phyloP scores from a whole-genome alignment of 2,329 filamentous ascomycete genomes.

The Colletotrichum sp. region DNA sequence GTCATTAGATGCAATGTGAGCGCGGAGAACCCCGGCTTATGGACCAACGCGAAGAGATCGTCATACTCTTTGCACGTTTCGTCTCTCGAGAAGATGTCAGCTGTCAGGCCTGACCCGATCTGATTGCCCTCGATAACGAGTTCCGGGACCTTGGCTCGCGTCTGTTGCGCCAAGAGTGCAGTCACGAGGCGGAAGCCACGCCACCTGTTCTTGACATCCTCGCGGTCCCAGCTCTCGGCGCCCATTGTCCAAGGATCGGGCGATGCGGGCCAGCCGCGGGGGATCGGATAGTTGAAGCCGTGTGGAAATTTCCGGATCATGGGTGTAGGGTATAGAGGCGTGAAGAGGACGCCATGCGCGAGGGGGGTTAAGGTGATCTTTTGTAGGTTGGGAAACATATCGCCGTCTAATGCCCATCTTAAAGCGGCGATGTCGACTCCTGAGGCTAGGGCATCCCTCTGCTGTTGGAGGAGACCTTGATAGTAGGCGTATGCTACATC shows the following conservation, averaged over 20 bases:
- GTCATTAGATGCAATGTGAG: conserved; percentile 30
- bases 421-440: conserved; percentile 34
- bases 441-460: not conserved
- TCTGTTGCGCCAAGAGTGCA: conserved; percentile 26
- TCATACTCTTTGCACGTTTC: conserved; percentile 28
- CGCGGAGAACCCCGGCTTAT: conserved; percentile 28
- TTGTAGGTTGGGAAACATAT: conserved; percentile 36
- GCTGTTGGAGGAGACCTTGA: not conserved
- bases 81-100: conserved; percentile 29
- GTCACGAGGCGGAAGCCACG: conserved; percentile 36
- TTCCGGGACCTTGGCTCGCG: conserved; percentile 30
- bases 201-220: conserved; percentile 27
- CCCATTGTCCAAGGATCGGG: not conserved
- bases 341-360: conserved; percentile 37
- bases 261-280: conserved; percentile 32
- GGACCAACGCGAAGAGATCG: conserved; percentile 26
- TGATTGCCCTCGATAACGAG: conserved; percentile 35
- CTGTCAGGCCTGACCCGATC: conserved; percentile 34
- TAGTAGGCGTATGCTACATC: not conserved
- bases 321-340: conserved; percentile 44
- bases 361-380: conserved; percentile 43
- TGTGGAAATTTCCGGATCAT: conserved; percentile 43
- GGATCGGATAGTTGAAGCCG: conserved; percentile 43
- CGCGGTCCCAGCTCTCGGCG: not conserved
- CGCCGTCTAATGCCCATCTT: conserved; percentile 28